Evolutionary conservation across 768 basidiomycete species (phyloP).

Genomic region (Leccinum boreale): DNA sequence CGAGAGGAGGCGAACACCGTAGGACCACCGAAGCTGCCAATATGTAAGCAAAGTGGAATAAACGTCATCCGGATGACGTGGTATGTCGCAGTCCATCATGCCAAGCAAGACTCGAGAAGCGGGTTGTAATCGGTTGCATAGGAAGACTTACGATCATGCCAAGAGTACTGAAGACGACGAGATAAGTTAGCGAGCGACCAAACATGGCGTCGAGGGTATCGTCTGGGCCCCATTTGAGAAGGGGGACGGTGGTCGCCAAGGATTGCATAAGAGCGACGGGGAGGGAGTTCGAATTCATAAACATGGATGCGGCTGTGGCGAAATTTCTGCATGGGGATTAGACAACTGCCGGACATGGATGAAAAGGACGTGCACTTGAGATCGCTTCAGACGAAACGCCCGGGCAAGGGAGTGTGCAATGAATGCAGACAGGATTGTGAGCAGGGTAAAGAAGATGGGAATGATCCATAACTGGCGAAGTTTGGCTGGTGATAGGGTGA

Average conservation of each 20-base stretch:
- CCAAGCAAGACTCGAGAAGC: background rate
- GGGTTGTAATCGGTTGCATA: too few species aligned
- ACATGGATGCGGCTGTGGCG: slow-evolving; percentile 79
- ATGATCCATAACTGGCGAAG: slow-evolving; percentile 81
- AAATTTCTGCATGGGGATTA: slow-evolving; percentile 50
- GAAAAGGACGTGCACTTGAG: slow-evolving; percentile 63
- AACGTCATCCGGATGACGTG: background rate
- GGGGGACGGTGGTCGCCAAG: slow-evolving; percentile 78
- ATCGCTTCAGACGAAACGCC: slow-evolving; percentile 62
- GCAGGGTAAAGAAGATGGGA: slow-evolving; percentile 78
- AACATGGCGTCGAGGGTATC: slow-evolving; percentile 89
- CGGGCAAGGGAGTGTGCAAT: slow-evolving; percentile 63
- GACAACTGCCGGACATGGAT: background rate
- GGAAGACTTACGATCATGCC: slow-evolving; percentile 81
- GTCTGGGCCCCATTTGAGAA: slow-evolving; percentile 74
- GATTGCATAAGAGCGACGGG: slow-evolving; percentile 94
- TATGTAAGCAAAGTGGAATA: background rate
- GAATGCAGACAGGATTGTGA: slow-evolving; percentile 67
- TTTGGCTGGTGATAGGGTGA: slow-evolving; percentile 48
- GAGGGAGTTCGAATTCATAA: slow-evolving; percentile 93
- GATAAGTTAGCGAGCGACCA: slow-evolving; percentile 84
- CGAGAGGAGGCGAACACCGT: slow-evolving; percentile 80
- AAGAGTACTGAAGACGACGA: slow-evolving; percentile 89
- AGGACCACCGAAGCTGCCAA: slow-evolving; percentile 83
- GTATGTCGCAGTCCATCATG: background rate